Evolutionary conservation across 208 protist species (phyloP).

Genomic region (Angomonas ambiguus): DNA sequence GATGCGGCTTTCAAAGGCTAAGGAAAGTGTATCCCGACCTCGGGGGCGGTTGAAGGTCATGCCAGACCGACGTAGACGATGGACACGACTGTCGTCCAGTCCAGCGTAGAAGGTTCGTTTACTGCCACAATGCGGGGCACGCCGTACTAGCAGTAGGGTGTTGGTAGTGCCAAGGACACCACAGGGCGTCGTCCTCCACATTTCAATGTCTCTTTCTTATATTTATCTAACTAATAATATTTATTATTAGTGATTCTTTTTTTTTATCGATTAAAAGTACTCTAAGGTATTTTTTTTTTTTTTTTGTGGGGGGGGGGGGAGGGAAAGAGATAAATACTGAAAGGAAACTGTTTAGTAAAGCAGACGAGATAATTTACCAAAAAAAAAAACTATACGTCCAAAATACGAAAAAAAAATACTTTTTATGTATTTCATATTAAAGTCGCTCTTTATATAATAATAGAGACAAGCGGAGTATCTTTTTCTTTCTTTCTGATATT

Average conservation of each 20-base stretch:
- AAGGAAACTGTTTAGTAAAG: background rate
- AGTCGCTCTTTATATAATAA: no score
- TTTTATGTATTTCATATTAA: no score
- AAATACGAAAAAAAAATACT: constrained; percentile 10
- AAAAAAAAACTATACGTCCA: constrained; percentile 4
- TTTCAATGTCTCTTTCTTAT: no score
- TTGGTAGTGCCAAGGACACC: background rate
- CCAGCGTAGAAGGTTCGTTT: constrained; percentile 59
- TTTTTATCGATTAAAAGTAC: background rate
- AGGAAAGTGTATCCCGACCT: constrained; percentile 68
- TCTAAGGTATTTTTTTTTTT: background rate
- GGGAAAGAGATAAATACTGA: background rate
- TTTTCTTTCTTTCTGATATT: no score
- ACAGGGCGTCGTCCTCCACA: background rate
- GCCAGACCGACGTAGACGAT: constrained; percentile 47
- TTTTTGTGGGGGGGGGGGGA: background rate
- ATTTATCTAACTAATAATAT: no score
- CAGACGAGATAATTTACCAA: background rate
- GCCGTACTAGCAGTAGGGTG: background rate
- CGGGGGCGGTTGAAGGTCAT: constrained; percentile 75
- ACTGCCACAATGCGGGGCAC: background rate
- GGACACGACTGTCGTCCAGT: constrained; percentile 63
- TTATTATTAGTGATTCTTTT: no score
- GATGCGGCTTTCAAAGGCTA: constrained; percentile 71
- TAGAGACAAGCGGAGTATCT: no score